Percentiles rank a stretch among this genome's conserved stretches.
Evolutionary conservation across 306 rosid species (phyloP).

Genomic region (Astragalus membranaceus): DNA sequence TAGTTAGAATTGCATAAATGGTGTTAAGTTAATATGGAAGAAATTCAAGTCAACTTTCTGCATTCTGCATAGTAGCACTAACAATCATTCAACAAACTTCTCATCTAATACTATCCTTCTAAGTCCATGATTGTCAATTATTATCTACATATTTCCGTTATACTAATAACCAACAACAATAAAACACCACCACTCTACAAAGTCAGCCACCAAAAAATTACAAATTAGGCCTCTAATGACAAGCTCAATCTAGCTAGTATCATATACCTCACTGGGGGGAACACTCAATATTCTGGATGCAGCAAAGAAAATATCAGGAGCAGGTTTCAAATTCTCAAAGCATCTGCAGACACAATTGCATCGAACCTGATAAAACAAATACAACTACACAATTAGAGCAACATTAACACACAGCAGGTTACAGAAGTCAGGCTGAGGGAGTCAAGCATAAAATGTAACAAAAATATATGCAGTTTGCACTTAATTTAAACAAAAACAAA

Average conservation of each 20-base stretch:
- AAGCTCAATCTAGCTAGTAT: conserved; percentile 13
- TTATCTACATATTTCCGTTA: not conserved
- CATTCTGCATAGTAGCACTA: too few species aligned
- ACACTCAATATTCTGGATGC: conserved; percentile 76
- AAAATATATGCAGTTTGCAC: not conserved
- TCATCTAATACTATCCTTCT: too few species aligned
- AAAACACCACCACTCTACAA: conserved; percentile 6
- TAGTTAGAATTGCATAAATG: too few species aligned
- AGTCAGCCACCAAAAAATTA: not conserved
- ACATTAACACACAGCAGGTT: not conserved
- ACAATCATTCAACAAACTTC: too few species aligned
- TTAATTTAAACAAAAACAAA: not conserved
- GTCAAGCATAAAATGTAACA: conserved; percentile 1
- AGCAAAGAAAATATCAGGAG: conserved; percentile 93
- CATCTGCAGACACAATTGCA: too few species aligned
- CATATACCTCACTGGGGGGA: conserved; percentile 60
- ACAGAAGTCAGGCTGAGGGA: conserved; percentile 6
- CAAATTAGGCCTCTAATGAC: conserved; percentile 4
- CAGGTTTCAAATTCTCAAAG: too few species aligned
- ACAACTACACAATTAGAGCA: conserved; percentile 6
- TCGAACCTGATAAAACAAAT: conserved; percentile 69
- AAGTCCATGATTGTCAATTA: too few species aligned
- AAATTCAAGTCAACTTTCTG: too few species aligned
- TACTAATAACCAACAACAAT: not conserved
- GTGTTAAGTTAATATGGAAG: too few species aligned